Base-by-base conservation (phyloP, 106 monocot genomes). In the Dendrobium catenatum region DNA sequence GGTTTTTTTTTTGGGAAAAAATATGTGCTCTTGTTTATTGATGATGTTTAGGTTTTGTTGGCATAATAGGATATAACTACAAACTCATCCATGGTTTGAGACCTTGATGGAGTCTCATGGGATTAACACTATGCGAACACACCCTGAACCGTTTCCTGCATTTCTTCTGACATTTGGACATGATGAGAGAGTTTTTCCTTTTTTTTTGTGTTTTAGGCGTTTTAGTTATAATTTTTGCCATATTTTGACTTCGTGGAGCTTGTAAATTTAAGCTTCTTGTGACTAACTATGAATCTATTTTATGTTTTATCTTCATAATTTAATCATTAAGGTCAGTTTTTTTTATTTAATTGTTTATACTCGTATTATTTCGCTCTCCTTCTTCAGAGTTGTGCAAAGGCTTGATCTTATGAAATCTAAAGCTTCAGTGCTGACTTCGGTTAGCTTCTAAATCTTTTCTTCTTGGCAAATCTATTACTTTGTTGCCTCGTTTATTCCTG, bases 371-470 rank as follows among this genome's bases (percentile, higher is more conserved):
- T 74, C 20, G n/a, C 74, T 74, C 43, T 43, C 42, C 19, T 18
- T 72, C 84, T 85, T 75, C 89, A 95, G 98, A 78, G 78, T 80
- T 24, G 95, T 99, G 75, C 91, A 95, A 78, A 93, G 83, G 79
- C 93, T 99, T 75, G 98, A 99, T 78, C 91, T 99, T 85, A 85
- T 88, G 81, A 99, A 88, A 82, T 89, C 95, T 59, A 99, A 91
- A 86, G 87, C 95, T 68, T 99, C 98, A 17, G 98, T 95, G 49
- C 81, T 99, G 79, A 86, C 93, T 54, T 99, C 95, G 80, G 98
- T 99, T 67, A 48, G 95, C 82, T 83, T 68, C 80, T 76, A 54
- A 24, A 55, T 1, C 22, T 74, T 51, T 77, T 42, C 27, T 80
- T 54, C 68, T 54, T 41, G 11, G 11, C 49, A 75, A n/a, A 13